These are phyloP conservation scores for Gyromitra esculenta DNA, from an alignment of 2,329 filamentous ascomycete species.

Conservation along the genomic window DNA sequence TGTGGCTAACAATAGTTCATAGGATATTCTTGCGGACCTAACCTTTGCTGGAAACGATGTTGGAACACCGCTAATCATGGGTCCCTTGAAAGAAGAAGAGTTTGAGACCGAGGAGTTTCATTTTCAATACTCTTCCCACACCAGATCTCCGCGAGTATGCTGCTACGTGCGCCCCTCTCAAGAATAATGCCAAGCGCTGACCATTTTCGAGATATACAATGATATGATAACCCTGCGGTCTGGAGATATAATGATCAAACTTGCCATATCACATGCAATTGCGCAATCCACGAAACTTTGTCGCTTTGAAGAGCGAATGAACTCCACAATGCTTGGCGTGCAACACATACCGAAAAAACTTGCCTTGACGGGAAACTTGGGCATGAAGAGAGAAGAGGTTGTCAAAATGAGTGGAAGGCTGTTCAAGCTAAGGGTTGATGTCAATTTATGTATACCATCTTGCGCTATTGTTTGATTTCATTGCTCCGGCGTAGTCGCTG, in stretches of 20 bases:
- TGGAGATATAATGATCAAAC: conserved; percentile 97
- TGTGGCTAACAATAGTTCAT: conserved; percentile 22
- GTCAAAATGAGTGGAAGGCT: conserved; percentile 88
- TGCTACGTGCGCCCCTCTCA: not conserved
- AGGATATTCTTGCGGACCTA: conserved; percentile 88
- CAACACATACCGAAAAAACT: conserved; percentile 90
- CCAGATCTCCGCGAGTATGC: conserved; percentile 80
- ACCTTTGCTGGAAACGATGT: conserved; percentile 81
- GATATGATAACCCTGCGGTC: conserved; percentile 98
- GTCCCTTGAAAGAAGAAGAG: conserved; percentile 84
- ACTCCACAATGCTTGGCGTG: conserved; percentile 88
- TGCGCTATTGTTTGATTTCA: conserved; percentile 33
- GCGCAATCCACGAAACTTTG: conserved; percentile 96
- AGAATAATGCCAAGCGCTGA: not conserved
- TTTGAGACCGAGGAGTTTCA: conserved; percentile 99
- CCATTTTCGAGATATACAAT: conserved; percentile 71
- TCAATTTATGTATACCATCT: conserved; percentile 84
- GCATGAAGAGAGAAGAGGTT: conserved; percentile 91
- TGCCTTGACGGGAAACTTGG: conserved; percentile 86
- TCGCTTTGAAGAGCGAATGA: conserved; percentile 96
- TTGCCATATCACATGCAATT: conserved; percentile 96
- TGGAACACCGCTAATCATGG: conserved; percentile 74
- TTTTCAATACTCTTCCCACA: conserved; percentile 91
- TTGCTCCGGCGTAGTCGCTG: conserved; percentile 65
- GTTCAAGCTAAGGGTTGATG: conserved; percentile 94